Evolutionary conservation across 768 basidiomycete species (phyloP).

Genomic region (Serendipita sp.): DNA sequence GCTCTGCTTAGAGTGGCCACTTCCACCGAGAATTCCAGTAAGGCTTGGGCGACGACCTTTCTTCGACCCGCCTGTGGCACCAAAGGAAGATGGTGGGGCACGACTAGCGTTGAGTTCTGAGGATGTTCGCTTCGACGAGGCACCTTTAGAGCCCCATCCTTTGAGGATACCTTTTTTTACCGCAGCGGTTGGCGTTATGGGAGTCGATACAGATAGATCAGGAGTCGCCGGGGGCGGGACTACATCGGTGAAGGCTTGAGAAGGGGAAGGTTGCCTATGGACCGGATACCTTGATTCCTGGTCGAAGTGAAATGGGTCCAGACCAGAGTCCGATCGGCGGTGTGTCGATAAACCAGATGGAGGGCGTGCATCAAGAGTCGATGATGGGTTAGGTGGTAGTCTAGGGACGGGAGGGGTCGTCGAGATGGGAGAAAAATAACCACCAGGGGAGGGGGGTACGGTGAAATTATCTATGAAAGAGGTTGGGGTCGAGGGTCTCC

Average conservation of each 20-base stretch:
- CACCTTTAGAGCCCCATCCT: constrained; percentile 1
- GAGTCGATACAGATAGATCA: background rate
- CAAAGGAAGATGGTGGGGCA: background rate
- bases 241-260: background rate
- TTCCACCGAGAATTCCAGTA: background rate
- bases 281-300: constrained; percentile 54
- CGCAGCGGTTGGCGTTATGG: background rate
- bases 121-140: background rate
- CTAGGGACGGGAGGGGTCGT: background rate
- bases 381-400: constrained; percentile 6
- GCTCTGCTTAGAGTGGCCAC: constrained; percentile 1
- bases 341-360: constrained; percentile 22
- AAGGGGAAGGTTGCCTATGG: background rate
- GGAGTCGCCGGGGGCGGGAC: background rate
- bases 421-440: background rate
- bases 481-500: background rate
- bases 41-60: background rate
- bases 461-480: constrained; percentile 2
- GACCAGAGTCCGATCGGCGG: constrained; percentile 21
- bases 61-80: background rate
- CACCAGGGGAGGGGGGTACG: background rate
- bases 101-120: background rate
- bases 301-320: constrained; percentile 47
- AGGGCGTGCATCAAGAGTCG: constrained; percentile 8
- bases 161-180: background rate